Conservation (phyloP, 2,329 filamentous ascomycete genomes). For the Aspergillus vadensis region DNA sequence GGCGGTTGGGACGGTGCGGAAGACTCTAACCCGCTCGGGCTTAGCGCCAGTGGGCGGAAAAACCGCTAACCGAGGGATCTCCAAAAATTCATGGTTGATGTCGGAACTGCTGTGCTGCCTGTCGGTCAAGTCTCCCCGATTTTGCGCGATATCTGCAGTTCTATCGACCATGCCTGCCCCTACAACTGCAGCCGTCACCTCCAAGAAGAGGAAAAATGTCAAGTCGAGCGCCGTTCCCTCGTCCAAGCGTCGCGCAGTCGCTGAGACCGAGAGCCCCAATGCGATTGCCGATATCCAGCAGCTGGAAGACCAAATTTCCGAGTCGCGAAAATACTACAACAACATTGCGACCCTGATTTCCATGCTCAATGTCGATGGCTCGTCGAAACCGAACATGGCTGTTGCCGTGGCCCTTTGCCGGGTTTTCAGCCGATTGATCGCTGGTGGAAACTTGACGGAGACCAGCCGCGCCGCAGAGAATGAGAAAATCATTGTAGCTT, state of each 20-base stretch:
- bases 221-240: constrained; percentile 40
- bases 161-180: constrained; percentile 31
- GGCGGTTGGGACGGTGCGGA: constrained; percentile 40
- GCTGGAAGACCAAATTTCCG: constrained; percentile 77
- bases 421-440: constrained; percentile 79
- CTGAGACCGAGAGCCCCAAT: constrained; percentile 53
- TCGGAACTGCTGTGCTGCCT: constrained; percentile 5
- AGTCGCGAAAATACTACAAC: constrained; percentile 89
- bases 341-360: constrained; percentile 75
- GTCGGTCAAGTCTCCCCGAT: neutral
- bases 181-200: constrained; percentile 26
- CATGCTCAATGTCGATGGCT: constrained; percentile 55
- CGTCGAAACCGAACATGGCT: constrained; percentile 61
- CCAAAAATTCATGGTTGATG: constrained; percentile 29
- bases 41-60: constrained; percentile 33
- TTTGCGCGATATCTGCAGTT: constrained; percentile 27
- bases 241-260: constrained; percentile 50
- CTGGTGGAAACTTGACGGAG: constrained; percentile 68
- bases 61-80: constrained; percentile 34
- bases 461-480: constrained; percentile 69
- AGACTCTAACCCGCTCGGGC: constrained; percentile 38
- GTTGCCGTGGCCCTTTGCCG: constrained; percentile 81
- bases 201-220: constrained; percentile 45
- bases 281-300: constrained; percentile 67
- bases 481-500: constrained; percentile 71